Evolutionary conservation across 192 early-diverging fungal species (phyloP), one percentile per base, ranked within the genome.

Genomic region (Entophlyctis luteolus): DNA sequence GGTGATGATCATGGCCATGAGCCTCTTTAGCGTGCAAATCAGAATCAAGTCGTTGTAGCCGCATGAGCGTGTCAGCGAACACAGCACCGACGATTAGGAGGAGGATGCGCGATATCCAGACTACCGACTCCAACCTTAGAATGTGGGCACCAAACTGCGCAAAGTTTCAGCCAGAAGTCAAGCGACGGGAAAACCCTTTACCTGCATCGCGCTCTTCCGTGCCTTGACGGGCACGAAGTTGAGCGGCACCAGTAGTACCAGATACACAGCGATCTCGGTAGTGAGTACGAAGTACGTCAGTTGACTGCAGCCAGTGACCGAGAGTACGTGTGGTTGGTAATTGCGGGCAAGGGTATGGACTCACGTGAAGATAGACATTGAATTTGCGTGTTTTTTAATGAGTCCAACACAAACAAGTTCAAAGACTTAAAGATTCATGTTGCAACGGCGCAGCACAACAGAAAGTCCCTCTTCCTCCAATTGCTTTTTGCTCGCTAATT

Each of bases 51-150:
- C 59, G 37, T 34, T 70, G 74, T 14, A 81, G 62, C 0, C 76
- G 23, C n/a, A 45, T 47, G n/a, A 81, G 33, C 8, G 80, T 81
- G 59, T 81, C 80, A 4, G 55, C 58, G 67, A 81, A 81, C 22
- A 79, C 77, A 10, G 50, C 70, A 4, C 66, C 69, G 25, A 81
- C 75, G 4, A 79, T 28, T 34, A 81, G 59, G 39, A 81, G 55
- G 5, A 81, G 3, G 27, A 81, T 71, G 25, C 75, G 74, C 12
- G 66, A 67, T 25, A 59, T 55, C 77, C 80, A 79, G 22, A 76
- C 67, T 16, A 79, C 52, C 2, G 70, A 67, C n/a, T 78, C 74
- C 45, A 80, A 48, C 8, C 25, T 37, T 10, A 78, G 32, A 10
- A 74, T 23, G 23, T 49, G 53, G 2, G 34, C 33, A 39, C 59